Evolutionary conservation across 768 basidiomycete species (phyloP).

Genomic region (Mycena kentingensis): DNA sequence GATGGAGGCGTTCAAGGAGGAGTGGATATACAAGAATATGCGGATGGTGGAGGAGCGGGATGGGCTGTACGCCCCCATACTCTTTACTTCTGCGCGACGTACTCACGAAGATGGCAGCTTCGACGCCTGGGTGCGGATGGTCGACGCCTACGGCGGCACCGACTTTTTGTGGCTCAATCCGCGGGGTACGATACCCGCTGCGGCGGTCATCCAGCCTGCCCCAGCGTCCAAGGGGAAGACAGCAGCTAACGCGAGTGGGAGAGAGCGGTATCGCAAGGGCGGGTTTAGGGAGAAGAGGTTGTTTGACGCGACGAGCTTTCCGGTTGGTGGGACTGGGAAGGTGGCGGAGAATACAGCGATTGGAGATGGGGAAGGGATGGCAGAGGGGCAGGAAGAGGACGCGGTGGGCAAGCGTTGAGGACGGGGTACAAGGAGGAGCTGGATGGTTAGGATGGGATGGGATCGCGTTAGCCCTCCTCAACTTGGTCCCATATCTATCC

Average conservation of each 20-base stretch:
- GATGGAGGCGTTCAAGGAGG: slow-evolving; percentile 83
- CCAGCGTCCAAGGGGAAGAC: not conserved
- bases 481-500: too few species aligned
- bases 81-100: not conserved
- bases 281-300: slow-evolving; percentile 70
- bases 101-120: slow-evolving; percentile 47
- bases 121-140: slow-evolving; percentile 79
- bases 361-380: not conserved
- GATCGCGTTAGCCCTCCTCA: too few species aligned
- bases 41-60: slow-evolving; percentile 77
- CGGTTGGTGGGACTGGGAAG: slow-evolving; percentile 14
- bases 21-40: slow-evolving; percentile 86
- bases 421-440: not conserved
- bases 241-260: slow-evolving; percentile 55
- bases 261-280: slow-evolving; percentile 41
- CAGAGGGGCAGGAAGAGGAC: not conserved
- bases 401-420: not conserved
- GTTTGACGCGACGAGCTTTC: slow-evolving; percentile 66
- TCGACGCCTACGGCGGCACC: slow-evolving; percentile 74
- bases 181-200: slow-evolving; percentile 72
- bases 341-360: too few species aligned
- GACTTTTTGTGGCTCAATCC: slow-evolving; percentile 81
- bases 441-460: too few species aligned
- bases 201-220: slow-evolving; percentile 56
- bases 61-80: slow-evolving; percentile 62